phyloP scores from a whole-genome alignment of 306 rosid genomes.

The Fragaria vesca region DNA sequence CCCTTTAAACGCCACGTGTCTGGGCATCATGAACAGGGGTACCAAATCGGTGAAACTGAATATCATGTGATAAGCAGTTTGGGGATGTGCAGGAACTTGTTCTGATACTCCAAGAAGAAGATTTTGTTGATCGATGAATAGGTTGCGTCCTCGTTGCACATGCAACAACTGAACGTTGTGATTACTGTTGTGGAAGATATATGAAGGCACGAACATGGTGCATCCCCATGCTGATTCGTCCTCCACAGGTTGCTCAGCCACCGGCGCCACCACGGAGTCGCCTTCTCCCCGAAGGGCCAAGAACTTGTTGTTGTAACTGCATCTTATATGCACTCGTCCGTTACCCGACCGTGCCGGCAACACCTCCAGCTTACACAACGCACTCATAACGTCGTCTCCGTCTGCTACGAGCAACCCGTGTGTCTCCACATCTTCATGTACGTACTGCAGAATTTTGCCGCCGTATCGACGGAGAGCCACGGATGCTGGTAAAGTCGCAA shows the following conservation, averaged over 20 bases:
- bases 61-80: neutral
- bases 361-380: neutral
- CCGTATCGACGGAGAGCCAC: neutral
- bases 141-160: neutral
- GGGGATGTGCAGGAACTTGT: neutral
- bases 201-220: neutral
- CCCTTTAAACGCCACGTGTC: neutral
- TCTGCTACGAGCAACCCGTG: neutral
- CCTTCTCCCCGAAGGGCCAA: neutral
- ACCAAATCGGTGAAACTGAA: neutral
- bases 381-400: neutral
- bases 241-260: neutral
- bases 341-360: neutral
- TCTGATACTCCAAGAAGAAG: neutral
- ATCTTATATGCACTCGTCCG: conserved; percentile 1
- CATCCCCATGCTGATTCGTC: neutral
- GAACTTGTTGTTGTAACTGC: neutral
- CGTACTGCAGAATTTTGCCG: neutral
- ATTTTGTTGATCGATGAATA: neutral
- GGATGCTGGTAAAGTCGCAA: neutral
- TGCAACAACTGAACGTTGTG: neutral
- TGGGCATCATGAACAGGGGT: neutral
- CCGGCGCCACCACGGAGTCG: neutral
- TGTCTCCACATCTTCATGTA: neutral
- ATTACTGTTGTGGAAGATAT: neutral